A percentile compares a stretch with the other conserved stretches of the same genome.
These are phyloP conservation scores for Skeletonema grethae DNA, from an alignment of 108 stramenopile species.

Conservation along the genomic window DNA sequence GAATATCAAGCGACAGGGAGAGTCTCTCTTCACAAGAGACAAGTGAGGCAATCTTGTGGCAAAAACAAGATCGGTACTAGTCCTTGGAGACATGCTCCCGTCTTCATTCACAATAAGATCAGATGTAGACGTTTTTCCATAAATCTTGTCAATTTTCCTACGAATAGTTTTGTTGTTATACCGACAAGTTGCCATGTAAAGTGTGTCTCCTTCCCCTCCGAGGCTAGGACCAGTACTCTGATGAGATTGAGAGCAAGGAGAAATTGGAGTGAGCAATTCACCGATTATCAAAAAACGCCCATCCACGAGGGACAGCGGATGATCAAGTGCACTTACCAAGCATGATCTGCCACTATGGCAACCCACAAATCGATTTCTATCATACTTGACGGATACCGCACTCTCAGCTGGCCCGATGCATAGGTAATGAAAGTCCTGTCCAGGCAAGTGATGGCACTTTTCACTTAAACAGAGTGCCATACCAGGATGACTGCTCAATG, in stretches of 20 bases:
- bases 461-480: neutral
- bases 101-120: neutral
- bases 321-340: neutral
- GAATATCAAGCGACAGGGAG: conserved; percentile 2
- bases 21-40: neutral
- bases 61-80: neutral
- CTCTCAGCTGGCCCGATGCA: neutral
- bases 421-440: neutral
- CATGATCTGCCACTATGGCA: neutral
- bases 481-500: conserved; percentile 1
- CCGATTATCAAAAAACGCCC: too few relatives aligned
- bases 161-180: too few relatives aligned
- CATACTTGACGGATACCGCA: neutral
- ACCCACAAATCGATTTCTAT: neutral
- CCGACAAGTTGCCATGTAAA: neutral
- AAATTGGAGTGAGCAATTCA: neutral
- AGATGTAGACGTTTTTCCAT: neutral
- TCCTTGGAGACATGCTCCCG: neutral
- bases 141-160: neutral
- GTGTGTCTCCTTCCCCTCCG: neutral
- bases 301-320: too few relatives aligned
- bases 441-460: neutral
- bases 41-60: neutral
- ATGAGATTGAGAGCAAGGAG: neutral
- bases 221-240: neutral